Evolutionary conservation across 129 eudicot species (phyloP).

Genomic region (Helianthus tuberosus): DNA sequence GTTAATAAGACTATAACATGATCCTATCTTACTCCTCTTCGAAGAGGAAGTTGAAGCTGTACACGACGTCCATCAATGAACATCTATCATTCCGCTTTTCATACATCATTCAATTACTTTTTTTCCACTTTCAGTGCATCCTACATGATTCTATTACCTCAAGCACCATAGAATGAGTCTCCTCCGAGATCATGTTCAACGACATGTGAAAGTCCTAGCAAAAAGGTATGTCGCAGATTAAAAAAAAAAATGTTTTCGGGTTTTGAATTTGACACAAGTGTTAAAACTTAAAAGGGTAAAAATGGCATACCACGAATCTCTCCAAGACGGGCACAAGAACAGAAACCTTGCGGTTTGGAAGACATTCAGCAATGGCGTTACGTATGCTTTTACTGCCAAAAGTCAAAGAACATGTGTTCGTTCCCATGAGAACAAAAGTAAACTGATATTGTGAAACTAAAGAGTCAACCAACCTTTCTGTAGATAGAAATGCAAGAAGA

Average conservation of each 20-base stretch:
- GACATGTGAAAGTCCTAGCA: conserved; percentile 87
- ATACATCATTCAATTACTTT: conserved; percentile 14
- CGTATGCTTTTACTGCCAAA: conserved; percentile 76
- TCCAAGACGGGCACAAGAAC: conserved; percentile 91
- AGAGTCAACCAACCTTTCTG: conserved; percentile 64
- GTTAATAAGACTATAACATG: conserved; percentile 35
- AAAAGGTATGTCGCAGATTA: conserved; percentile 14
- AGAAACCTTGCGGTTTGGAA: conserved; percentile 67
- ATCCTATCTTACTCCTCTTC: conserved; percentile 31
- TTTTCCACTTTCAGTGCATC: conserved; percentile 47
- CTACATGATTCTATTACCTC: conserved; percentile 97
- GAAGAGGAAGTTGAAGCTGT: conserved; percentile 44
- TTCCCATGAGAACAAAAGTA: conserved; percentile 12
- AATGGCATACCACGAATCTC: conserved; percentile 87
- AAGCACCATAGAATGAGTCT: conserved; percentile 78
- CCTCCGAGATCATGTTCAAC: conserved; percentile 92
- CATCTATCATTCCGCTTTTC: conserved; percentile 10
- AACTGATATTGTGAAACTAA: not conserved
- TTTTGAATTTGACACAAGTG: not conserved
- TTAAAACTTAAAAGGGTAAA: conserved; percentile 11
- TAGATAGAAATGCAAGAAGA: conserved; percentile 92
- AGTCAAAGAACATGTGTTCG: conserved; percentile 23
- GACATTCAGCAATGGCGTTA: conserved; percentile 71
- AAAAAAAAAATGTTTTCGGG: not conserved
- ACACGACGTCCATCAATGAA: conserved; percentile 27